Base-by-base conservation (phyloP, 176 grass and related monocot species). In the Neostapfia colusana region DNA sequence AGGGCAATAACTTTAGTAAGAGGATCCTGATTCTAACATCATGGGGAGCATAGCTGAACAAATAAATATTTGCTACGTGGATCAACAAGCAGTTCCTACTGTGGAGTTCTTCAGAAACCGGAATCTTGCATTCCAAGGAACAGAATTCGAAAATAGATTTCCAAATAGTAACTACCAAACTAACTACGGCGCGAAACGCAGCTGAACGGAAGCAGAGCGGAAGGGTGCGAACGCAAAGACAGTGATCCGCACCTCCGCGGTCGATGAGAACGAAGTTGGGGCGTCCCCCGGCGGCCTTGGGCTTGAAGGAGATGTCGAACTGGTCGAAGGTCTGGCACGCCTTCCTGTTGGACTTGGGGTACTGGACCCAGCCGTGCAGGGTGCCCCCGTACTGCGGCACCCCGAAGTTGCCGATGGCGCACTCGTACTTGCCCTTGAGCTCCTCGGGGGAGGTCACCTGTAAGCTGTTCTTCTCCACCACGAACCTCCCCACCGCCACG, bases 401-500 rank as follows among this genome's bases (percentile, higher is more conserved):
- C 34, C 93, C 93, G 60, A 97, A 97, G 81, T 97, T 97, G 16
- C 93, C 93, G 80, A 97, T 97, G 79, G 93, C 85, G 80, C 87
- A 87, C 83, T 85, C 90, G 75, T 97, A 82, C 65, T 86, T 89
- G 60, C 87, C 90, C 78, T 92, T 88, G 66, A 97, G 76, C 21
- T 48, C 79, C 3, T 83, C 75, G 10, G 93, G 93, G 28, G 90
- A 97, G 53, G 87, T 97, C 20, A 97, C 82, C 69, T 83, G 76
- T 26, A 97, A 68, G 67, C 85, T 97, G 80, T 91, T 97, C 79
- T 92, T 97, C 93, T 97, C 90, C 79, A 97, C 93, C 79, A 90
- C 85, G 79, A 97, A 97, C 78, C 86, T 88, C 63, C 71, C 93
- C 24, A 25, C 53, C 71, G 73, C 78, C 18, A 69, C 0, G 38